A percentile compares a stretch with the other conserved stretches of the same genome.
Evolutionary conservation across 2,329 filamentous ascomycete species (phyloP).

Genomic region (Atkinsonella texensis): DNA sequence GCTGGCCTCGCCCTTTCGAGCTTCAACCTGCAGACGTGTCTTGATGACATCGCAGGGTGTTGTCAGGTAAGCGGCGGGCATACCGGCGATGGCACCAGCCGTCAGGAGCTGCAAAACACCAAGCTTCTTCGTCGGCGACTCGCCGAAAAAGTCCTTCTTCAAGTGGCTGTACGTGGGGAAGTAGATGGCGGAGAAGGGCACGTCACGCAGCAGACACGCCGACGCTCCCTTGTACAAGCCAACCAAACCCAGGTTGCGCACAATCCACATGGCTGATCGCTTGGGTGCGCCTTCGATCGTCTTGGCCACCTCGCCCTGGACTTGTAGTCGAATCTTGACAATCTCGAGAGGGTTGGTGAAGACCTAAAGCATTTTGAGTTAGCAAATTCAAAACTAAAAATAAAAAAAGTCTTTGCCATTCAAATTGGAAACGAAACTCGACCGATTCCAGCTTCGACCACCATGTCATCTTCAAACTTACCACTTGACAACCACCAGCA

Average conservation of each 20-base stretch:
- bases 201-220: slow-evolving; percentile 87
- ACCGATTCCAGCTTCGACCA: background rate
- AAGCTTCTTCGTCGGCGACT: slow-evolving; percentile 75
- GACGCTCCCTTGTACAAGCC: slow-evolving; percentile 95
- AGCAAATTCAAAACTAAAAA: background rate
- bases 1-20: slow-evolving; percentile 80
- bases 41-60: slow-evolving; percentile 99
- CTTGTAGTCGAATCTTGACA: slow-evolving; percentile 96
- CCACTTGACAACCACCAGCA: slow-evolving; percentile 91
- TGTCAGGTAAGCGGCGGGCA: slow-evolving; percentile 87
- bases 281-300: slow-evolving; percentile 68
- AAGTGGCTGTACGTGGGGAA: slow-evolving; percentile 94
- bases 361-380: slow-evolving; percentile 40
- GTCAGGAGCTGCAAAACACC: slow-evolving; percentile 84
- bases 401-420: no score
- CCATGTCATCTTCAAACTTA: slow-evolving; percentile 36
- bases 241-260: slow-evolving; percentile 83
- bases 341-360: slow-evolving; percentile 98
- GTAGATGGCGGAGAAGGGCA: slow-evolving; percentile 97
- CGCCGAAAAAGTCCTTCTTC: slow-evolving; percentile 89
- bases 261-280: slow-evolving; percentile 95
- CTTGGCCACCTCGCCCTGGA: slow-evolving; percentile 93
- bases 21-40: slow-evolving; percentile 93
- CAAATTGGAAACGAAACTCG: no score
- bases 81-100: slow-evolving; percentile 86